Conservation (phyloP, 176 grass and related monocot species). For the Elaeis guineensis region DNA sequence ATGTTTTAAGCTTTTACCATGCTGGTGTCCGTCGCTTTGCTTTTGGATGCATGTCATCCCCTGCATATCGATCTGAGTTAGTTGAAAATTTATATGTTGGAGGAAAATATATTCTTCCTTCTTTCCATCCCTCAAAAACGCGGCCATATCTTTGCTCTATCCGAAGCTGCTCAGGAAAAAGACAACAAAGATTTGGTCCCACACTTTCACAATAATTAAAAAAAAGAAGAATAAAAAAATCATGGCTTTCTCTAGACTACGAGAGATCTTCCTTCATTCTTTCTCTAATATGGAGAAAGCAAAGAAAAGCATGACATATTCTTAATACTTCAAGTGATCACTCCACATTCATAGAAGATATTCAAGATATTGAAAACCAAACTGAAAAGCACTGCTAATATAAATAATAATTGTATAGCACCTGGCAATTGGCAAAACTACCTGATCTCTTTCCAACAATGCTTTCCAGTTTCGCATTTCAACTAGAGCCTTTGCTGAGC, state of each 20-base stretch:
- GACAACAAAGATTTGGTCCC: slow-evolving; percentile 8
- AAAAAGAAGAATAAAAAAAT: not conserved
- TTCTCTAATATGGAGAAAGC: not conserved
- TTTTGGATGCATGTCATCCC: slow-evolving; percentile 61
- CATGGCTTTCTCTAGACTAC: not conserved
- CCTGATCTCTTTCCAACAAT: slow-evolving; percentile 94
- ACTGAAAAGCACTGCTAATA: not conserved
- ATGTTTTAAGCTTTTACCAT: slow-evolving; percentile 47
- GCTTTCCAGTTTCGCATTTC: slow-evolving; percentile 95
- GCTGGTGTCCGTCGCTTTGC: slow-evolving; percentile 92
- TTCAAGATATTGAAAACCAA: too few species aligned
- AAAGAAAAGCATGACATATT: slow-evolving; percentile 2
- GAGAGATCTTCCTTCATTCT: not conserved
- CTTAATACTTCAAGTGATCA: slow-evolving; percentile 8
- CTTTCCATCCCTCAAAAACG: slow-evolving; percentile 92
- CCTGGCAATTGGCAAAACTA: slow-evolving; percentile 17
- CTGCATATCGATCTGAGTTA: slow-evolving; percentile 88
- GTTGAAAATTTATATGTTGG: slow-evolving; percentile 98
- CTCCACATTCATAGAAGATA: not conserved
- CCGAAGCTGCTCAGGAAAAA: slow-evolving; percentile 54
- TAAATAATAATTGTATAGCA: slow-evolving; percentile 5
- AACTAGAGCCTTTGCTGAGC: slow-evolving; percentile 73
- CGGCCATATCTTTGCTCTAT: slow-evolving; percentile 66
- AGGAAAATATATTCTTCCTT: slow-evolving; percentile 96
- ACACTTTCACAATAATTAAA: too few species aligned